Conservation (phyloP, 2,329 filamentous ascomycete species). For the Xylaria sp. region DNA sequence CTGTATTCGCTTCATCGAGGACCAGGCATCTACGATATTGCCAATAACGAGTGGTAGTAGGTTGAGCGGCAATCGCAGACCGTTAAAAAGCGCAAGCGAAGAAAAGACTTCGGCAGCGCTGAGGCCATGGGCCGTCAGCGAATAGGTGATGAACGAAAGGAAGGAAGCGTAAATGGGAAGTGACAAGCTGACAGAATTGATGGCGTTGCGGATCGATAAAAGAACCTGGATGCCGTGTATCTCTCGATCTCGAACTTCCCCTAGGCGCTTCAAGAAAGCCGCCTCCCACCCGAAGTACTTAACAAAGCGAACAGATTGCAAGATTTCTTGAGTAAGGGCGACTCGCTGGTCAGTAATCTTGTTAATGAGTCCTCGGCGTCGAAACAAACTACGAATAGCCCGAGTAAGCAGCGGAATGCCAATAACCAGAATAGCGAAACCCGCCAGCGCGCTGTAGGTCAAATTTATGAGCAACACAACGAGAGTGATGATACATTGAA, state of each 20-base stretch:
- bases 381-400: constrained; percentile 80
- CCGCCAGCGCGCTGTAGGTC: constrained; percentile 87
- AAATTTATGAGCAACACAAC: constrained; percentile 86
- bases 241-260: constrained; percentile 77
- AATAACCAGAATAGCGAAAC: constrained; percentile 83
- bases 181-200: constrained; percentile 85
- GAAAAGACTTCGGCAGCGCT: constrained; percentile 86
- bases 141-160: constrained; percentile 89
- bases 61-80: constrained; percentile 88
- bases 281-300: constrained; percentile 97
- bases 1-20: constrained; percentile 84
- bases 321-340: constrained; percentile 88
- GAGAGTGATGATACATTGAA: constrained; percentile 81
- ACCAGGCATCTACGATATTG: constrained; percentile 88
- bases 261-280: constrained; percentile 81
- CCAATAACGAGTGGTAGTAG: constrained; percentile 88
- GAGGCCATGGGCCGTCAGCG: constrained; percentile 72
- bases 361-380: constrained; percentile 82
- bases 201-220: constrained; percentile 83
- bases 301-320: constrained; percentile 91
- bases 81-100: constrained; percentile 92
- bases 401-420: constrained; percentile 80
- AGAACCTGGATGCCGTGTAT: constrained; percentile 86
- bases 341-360: constrained; percentile 94
- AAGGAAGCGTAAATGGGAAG: constrained; percentile 95